A percentile compares a stretch with the other conserved stretches of the same genome.
Evolutionary conservation across 1,139 yeast species (phyloP).

Genomic region (Debaryomycetaceae sp.): DNA sequence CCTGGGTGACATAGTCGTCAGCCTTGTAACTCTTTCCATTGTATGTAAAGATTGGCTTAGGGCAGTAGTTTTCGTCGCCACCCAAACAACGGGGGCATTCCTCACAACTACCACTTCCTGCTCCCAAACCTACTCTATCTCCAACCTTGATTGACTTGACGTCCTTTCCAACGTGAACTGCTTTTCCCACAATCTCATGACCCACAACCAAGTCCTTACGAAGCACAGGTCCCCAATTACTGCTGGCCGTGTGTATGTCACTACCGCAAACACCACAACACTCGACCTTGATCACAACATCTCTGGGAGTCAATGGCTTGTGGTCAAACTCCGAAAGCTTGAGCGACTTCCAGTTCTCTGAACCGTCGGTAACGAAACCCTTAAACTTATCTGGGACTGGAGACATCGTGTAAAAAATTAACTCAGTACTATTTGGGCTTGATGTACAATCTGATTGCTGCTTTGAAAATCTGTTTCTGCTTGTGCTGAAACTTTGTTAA

Average conservation of each 20-base stretch:
- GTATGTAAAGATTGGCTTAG: slow-evolving; percentile 38
- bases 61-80: slow-evolving; percentile 47
- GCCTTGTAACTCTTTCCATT: slow-evolving; percentile 26
- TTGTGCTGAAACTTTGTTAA: no score
- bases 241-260: slow-evolving; percentile 39
- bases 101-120: slow-evolving; percentile 42
- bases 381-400: slow-evolving; percentile 28
- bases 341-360: slow-evolving; percentile 40
- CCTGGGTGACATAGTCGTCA: slow-evolving; percentile 46
- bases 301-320: slow-evolving; percentile 25
- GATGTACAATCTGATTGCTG: background rate
- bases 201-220: slow-evolving; percentile 30
- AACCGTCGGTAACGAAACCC: slow-evolving; percentile 40
- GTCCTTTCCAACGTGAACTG: slow-evolving; percentile 38
- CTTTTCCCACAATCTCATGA: slow-evolving; percentile 46
- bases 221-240: slow-evolving; percentile 32
- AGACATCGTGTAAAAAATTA: background rate
- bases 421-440: background rate
- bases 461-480: no score
- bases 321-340: slow-evolving; percentile 34
- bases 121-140: slow-evolving; percentile 50
- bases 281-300: slow-evolving; percentile 30
- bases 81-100: slow-evolving; percentile 39
- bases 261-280: slow-evolving; percentile 40
- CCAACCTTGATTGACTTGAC: slow-evolving; percentile 32